A percentile compares a stretch with the other conserved stretches of the same genome.
Evolutionary conservation across 805 yeast species (phyloP).

Genomic region (Myxozyma vanderwaltii): DNA sequence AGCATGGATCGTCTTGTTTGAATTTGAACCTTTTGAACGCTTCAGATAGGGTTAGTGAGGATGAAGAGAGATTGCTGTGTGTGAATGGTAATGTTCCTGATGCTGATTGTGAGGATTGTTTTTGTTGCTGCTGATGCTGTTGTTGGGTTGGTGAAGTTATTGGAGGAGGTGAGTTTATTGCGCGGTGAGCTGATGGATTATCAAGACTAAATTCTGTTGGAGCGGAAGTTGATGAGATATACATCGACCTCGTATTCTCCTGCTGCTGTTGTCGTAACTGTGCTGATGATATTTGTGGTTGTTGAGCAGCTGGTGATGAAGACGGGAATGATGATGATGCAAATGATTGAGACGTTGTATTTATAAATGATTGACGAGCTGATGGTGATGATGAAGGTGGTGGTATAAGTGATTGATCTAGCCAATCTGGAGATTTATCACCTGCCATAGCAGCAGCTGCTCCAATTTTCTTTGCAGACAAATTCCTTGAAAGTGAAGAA

Average conservation of each 20-base stretch:
- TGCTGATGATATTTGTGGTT: neutral
- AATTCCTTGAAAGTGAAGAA: slow-evolving; percentile 4
- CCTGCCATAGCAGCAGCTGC: slow-evolving; percentile 23
- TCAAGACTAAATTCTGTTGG: slow-evolving; percentile 3
- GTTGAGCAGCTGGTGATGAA: neutral
- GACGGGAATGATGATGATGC: neutral
- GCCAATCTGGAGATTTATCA: slow-evolving; percentile 33
- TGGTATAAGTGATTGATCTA: slow-evolving; percentile 16
- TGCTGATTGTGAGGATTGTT: neutral
- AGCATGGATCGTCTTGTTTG: slow-evolving; percentile 87
- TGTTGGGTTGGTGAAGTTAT: neutral
- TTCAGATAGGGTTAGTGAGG: slow-evolving; percentile 47
- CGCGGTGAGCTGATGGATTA: neutral
- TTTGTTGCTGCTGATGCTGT: neutral
- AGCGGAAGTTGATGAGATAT: slow-evolving; percentile 3
- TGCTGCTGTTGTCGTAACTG: neutral
- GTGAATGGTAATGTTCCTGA: slow-evolving; percentile 7
- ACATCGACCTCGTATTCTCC: slow-evolving; percentile 5
- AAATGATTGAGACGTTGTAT: neutral
- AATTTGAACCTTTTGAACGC: slow-evolving; percentile 84
- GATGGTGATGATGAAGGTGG: slow-evolving; percentile 4
- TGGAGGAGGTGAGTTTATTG: slow-evolving; percentile 3
- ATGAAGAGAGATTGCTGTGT: neutral
- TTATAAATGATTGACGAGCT: slow-evolving; percentile 6
- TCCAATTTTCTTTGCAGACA: slow-evolving; percentile 17